phyloP scores from a whole-genome alignment of 176 grass and related monocot genomes.

The Zoysia japonica region DNA sequence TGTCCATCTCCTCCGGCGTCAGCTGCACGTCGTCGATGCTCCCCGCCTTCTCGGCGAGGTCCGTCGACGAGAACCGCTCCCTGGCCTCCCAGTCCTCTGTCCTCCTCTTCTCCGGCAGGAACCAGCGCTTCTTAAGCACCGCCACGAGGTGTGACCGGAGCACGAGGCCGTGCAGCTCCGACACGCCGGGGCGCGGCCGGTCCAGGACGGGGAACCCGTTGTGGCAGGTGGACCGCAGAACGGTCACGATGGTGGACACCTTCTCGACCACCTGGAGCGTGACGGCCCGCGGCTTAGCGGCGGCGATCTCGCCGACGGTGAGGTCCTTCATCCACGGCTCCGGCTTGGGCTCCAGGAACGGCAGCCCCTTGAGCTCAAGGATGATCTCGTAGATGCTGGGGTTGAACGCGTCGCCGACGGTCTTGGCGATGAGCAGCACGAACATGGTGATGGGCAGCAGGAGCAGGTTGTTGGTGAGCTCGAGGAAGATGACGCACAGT shows the following conservation, averaged over 20 bases:
- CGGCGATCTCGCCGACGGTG: conserved; percentile 71
- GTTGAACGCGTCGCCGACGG: conserved; percentile 80
- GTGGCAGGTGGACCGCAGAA: conserved; percentile 58
- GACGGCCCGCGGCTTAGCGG: conserved; percentile 54
- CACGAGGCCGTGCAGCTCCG: conserved; percentile 78
- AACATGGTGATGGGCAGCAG: conserved; percentile 96
- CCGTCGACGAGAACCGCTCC: conserved; percentile 63
- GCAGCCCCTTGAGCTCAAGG: conserved; percentile 85
- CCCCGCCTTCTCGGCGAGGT: conserved; percentile 58
- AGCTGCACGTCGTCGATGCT: conserved; percentile 39
- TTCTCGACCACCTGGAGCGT: conserved; percentile 66
- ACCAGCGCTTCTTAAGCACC: conserved; percentile 79
- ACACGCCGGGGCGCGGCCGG: conserved; percentile 32
- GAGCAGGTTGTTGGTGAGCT: conserved; percentile 90
- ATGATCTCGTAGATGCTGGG: conserved; percentile 99
- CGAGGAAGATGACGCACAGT: conserved; percentile 93
- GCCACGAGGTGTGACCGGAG: conserved; percentile 71
- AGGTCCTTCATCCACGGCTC: conserved; percentile 97
- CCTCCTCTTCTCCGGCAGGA: conserved; percentile 60
- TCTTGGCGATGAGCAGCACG: conserved; percentile 92
- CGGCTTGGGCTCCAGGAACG: conserved; percentile 77
- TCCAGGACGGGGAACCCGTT: conserved; percentile 89
- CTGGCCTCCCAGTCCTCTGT: conserved; percentile 78
- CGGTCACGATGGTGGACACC: conserved; percentile 57
- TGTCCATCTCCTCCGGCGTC: conserved; percentile 70